phyloP scores from a whole-genome alignment of 805 yeast genomes.

The Cyberlindnera americana region DNA sequence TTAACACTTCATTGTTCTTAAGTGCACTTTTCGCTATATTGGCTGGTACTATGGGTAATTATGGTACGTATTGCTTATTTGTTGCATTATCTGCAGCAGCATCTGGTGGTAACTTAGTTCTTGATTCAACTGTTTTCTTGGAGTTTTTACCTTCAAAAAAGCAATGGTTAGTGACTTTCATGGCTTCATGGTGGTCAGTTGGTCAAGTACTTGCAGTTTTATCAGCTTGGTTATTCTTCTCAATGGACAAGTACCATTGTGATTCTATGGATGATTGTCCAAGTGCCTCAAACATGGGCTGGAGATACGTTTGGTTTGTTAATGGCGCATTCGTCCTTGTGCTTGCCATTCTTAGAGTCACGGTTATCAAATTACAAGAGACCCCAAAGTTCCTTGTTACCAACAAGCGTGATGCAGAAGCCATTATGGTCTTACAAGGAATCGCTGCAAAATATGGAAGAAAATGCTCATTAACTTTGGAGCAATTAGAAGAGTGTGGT shows the following conservation, averaged over 20 bases:
- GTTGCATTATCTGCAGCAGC: conserved; percentile 42
- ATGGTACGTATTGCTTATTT: conserved; percentile 46
- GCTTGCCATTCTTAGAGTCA: conserved; percentile 44
- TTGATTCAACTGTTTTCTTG: conserved; percentile 46
- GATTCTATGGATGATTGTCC: conserved; percentile 40
- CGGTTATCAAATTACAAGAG: conserved; percentile 41
- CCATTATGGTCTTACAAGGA: conserved; percentile 38
- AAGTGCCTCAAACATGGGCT: conserved; percentile 44
- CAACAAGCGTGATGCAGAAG: conserved; percentile 46
- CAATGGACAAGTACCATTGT: conserved; percentile 42
- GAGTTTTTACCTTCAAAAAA: conserved; percentile 46
- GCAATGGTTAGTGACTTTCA: conserved; percentile 47
- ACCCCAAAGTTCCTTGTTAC: conserved; percentile 52
- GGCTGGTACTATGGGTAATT: conserved; percentile 45
- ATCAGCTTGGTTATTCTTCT: conserved; percentile 48
- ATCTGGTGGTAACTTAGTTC: conserved; percentile 50
- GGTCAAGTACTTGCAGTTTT: conserved; percentile 49
- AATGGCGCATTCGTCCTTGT: conserved; percentile 47
- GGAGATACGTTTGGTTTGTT: conserved; percentile 53
- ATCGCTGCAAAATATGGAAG: conserved; percentile 46
- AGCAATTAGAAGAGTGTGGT: conserved; percentile 43
- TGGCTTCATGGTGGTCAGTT: conserved; percentile 55
- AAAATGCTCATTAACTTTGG: conserved; percentile 39
- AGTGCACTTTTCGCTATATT: conserved; percentile 44
- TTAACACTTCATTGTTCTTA: conserved; percentile 42